Conservation (phyloP, 2,329 filamentous ascomycete genomes). For the Colletotrichum karsti region DNA sequence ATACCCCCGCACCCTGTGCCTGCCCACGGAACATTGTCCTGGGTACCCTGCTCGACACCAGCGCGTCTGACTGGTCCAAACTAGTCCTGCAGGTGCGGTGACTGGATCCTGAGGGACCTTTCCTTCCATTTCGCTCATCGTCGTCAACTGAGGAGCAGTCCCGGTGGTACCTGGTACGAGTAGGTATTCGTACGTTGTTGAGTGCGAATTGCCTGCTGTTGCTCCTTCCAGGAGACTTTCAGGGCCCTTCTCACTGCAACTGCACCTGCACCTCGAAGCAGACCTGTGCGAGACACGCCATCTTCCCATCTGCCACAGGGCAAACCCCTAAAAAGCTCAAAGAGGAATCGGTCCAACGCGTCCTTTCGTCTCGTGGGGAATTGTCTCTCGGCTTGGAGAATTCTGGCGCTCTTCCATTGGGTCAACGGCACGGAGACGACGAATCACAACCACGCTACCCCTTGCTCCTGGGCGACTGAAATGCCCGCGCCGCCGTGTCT, state of each 20-base stretch:
- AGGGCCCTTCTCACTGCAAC: not conserved
- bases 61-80: slow-evolving; percentile 17
- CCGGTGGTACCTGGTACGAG: not conserved
- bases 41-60: not conserved
- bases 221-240: too few relatives aligned
- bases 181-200: too few relatives aligned
- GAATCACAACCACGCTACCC: slow-evolving; percentile 24
- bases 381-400: slow-evolving; percentile 25
- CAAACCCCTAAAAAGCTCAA: not conserved
- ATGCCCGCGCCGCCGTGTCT: slow-evolving; percentile 14
- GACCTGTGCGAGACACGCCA: not conserved
- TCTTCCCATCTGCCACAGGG: not conserved
- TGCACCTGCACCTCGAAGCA: not conserved
- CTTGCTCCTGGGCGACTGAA: slow-evolving; percentile 21
- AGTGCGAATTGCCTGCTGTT: too few relatives aligned
- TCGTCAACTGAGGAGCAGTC: too few relatives aligned
- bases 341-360: slow-evolving; percentile 16
- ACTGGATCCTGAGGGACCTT: not conserved
- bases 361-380: slow-evolving; percentile 16
- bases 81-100: slow-evolving; percentile 1
- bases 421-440: not conserved
- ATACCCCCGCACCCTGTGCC: slow-evolving; percentile 14
- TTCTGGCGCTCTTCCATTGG: slow-evolving; percentile 24
- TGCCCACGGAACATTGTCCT: not conserved
- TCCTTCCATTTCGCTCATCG: not conserved